Base-by-base conservation (phyloP, 495 filamentous ascomycete species). In the Aspergillus mulundensis region DNA sequence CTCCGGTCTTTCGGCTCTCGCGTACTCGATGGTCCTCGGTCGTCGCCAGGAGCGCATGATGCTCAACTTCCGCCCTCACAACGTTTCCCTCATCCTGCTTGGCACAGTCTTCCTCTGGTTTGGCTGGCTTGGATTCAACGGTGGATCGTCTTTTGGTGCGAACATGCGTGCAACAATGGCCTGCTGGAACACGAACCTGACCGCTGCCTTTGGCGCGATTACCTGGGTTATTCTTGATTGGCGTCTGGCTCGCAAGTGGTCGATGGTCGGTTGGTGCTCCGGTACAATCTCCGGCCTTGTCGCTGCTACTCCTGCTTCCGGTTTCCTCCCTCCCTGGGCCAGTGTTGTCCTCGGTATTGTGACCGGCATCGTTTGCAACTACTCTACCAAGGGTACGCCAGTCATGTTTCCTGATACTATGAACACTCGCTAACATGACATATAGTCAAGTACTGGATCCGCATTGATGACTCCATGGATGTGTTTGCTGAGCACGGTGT, bases 21-120 rank as follows among this genome's bases (percentile, higher is more conserved):
- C 94, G 50, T 98, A 97, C 76, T 95, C 91, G 15, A 84, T 90
- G 85, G 89, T 97, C 38, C 87, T 97, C 52, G 95, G 95, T 53
- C 88, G 91, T 61, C 90, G 95, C 51, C 94, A 97, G 77, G 94
- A 97, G 79, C 95, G 91, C 81, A 97, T 97, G 94, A 95, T 97
- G 87, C 81, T 97, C 69, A 90, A 95, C 67, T 86, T 86, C 81
- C 86, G 90, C 50, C 95, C 94, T 1, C 94, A 98, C 83, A 98
- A 97, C 76, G 93, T 97, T 62, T 97, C 94, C 7, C 80, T 97
- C 61, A 97, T 98, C 70, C 89, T 93, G 8, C 86, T 98, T 62
- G 94, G 94, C 45, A 97, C 94, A 8, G 82, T 95, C 53, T 83
- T 98, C 67, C 88, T 98, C 45, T 97, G 93, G 93, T 96, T 97